A percentile compares a stretch with the other conserved stretches of the same genome.
Evolutionary conservation across 192 early-diverging fungal genomes (phyloP).

Genomic region (Spizellomyces punctatus): DNA sequence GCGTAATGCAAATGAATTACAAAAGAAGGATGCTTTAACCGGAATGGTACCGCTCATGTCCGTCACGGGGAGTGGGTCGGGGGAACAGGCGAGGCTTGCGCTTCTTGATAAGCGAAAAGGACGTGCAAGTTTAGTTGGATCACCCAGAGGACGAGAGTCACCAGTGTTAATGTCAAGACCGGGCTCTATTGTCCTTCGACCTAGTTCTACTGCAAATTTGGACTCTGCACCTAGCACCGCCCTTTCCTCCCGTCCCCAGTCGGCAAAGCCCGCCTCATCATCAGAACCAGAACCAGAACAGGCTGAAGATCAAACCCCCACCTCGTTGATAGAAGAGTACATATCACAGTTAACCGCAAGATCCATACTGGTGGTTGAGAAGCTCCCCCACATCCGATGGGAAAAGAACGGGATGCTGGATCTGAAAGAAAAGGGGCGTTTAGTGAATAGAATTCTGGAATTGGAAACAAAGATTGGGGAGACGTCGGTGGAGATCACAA

Average conservation of each 20-base stretch:
- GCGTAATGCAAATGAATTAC: background rate
- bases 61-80: background rate
- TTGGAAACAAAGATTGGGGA: background rate
- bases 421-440: conserved; percentile 42
- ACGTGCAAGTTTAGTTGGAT: background rate
- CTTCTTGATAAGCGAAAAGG: background rate
- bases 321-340: background rate
- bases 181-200: background rate
- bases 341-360: background rate
- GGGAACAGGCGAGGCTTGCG: background rate
- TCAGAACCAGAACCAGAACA: background rate
- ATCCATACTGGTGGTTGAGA: background rate
- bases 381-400: conserved; percentile 11
- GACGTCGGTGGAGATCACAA: background rate
- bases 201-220: background rate
- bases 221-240: background rate
- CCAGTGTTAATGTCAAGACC: conserved; percentile 4
- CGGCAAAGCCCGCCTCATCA: background rate
- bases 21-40: background rate
- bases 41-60: background rate
- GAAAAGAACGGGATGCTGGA: conserved; percentile 45
- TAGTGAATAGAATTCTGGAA: background rate
- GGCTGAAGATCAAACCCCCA: background rate
- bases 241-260: background rate
- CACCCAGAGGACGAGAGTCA: background rate